These are phyloP conservation scores for Cystobasidium sp. DNA, from an alignment of 1,284 basidiomycete genomes.

Conservation along the genomic window DNA sequence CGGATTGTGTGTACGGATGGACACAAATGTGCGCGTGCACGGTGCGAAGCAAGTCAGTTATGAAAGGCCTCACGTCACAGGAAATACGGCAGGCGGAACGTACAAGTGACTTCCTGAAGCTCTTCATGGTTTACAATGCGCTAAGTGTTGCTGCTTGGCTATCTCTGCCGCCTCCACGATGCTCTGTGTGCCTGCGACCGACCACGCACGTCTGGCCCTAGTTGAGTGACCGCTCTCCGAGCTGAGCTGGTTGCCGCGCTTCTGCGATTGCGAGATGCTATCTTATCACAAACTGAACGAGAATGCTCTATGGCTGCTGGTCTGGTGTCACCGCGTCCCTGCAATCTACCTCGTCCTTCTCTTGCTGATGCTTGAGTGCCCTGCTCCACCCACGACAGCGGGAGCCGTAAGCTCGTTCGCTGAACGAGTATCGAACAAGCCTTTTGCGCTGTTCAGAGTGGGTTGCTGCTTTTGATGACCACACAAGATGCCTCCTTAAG, in stretches of 20 bases:
- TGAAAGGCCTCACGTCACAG: neutral
- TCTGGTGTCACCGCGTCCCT: neutral
- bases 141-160: neutral
- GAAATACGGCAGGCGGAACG: neutral
- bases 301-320: neutral
- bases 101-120: conserved; percentile 21
- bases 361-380: neutral
- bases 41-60: neutral
- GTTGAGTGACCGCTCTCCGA: too few species aligned
- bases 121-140: conserved; percentile 7
- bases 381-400: too few species aligned
- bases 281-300: too few species aligned
- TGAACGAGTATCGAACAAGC: too few species aligned
- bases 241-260: too few species aligned
- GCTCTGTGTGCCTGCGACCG: neutral
- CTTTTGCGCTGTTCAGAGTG: too few species aligned
- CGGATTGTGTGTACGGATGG: conserved; percentile 8
- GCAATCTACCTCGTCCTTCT: neutral
- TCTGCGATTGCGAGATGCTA: too few species aligned
- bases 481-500: too few species aligned
- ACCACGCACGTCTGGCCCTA: too few species aligned
- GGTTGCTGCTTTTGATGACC: too few species aligned
- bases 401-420: too few species aligned
- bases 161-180: neutral
- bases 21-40: neutral